A percentile compares a stretch with the other conserved stretches of the same genome.
Evolutionary conservation across 345 rosid species (phyloP).

Genomic region (Moricandia arvensis): DNA sequence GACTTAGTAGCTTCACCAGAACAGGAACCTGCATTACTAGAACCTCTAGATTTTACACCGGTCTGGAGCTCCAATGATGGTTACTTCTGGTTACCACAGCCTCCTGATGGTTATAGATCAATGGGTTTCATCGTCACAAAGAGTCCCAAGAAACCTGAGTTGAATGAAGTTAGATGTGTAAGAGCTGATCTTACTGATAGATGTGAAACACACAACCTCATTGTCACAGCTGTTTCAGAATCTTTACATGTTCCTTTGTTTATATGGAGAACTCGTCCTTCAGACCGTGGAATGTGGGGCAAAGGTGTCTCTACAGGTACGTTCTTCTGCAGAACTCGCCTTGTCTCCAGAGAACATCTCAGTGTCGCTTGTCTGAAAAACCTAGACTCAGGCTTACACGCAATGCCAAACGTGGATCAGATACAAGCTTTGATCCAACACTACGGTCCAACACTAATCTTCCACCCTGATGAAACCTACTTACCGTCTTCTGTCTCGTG

Average conservation of each 20-base stretch:
- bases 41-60: conserved; percentile 62
- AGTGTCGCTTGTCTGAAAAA: conserved; percentile 62
- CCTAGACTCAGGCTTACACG: conserved; percentile 48
- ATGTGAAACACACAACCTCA: conserved; percentile 49
- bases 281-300: conserved; percentile 57
- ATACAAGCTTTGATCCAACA: conserved; percentile 58
- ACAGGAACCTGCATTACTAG: conserved; percentile 46
- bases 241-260: conserved; percentile 46
- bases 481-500: conserved; percentile 48
- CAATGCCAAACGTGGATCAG: conserved; percentile 78
- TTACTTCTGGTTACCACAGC: conserved; percentile 78
- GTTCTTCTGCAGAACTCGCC: conserved; percentile 56
- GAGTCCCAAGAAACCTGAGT: conserved; percentile 50
- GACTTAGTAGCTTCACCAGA: conserved; percentile 38
- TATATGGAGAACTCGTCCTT: conserved; percentile 69
- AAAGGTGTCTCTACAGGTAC: conserved; percentile 76
- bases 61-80: conserved; percentile 75
- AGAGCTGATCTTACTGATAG: conserved; percentile 69
- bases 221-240: conserved; percentile 41
- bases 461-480: conserved; percentile 43
- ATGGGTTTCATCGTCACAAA: conserved; percentile 70
- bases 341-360: conserved; percentile 44
- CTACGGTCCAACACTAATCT: conserved; percentile 73
- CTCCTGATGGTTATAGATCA: conserved; percentile 70
- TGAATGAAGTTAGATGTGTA: conserved; percentile 73